A percentile compares a stretch with the other conserved stretches of the same genome.
phyloP scores from a whole-genome alignment of 2,329 filamentous ascomycete species.

The Westerdykella aurantiaca region DNA sequence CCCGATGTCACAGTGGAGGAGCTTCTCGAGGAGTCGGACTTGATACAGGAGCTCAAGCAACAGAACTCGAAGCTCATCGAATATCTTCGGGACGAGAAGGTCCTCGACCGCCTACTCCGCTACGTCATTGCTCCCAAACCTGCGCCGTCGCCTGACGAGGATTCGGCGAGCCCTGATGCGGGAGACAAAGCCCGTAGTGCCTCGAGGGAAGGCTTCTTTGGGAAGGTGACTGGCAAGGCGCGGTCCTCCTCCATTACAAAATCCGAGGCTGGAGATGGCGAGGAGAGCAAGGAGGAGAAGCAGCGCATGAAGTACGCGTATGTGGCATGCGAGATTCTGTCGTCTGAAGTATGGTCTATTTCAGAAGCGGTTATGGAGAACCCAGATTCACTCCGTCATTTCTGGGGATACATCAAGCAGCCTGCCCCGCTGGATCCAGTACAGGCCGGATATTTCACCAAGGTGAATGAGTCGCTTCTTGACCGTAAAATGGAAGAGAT shows the following conservation, averaged over 20 bases:
- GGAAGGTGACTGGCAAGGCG: constrained; percentile 39
- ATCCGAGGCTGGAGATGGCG: constrained; percentile 40
- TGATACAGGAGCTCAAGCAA: constrained; percentile 96
- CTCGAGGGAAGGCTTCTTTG: constrained; percentile 42
- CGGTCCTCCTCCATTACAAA: constrained; percentile 42
- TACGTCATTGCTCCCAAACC: constrained; percentile 81
- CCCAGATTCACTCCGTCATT: constrained; percentile 67
- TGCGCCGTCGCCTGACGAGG: constrained; percentile 32
- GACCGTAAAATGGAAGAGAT: constrained; percentile 98
- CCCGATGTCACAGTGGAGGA: constrained; percentile 91
- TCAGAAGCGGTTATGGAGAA: constrained; percentile 88
- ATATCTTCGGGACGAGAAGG: constrained; percentile 80
- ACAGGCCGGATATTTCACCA: constrained; percentile 96
- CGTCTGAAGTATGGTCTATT: constrained; percentile 95
- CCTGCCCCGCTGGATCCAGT: constrained; percentile 84
- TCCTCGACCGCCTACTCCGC: constrained; percentile 78
- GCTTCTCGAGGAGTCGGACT: constrained; percentile 87
- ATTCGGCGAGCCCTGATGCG: constrained; percentile 39
- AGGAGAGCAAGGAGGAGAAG: constrained; percentile 75
- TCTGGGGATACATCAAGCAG: constrained; percentile 85
- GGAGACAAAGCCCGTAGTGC: constrained; percentile 35
- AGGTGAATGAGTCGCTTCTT: constrained; percentile 95
- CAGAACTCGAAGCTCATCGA: constrained; percentile 97
- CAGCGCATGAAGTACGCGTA: constrained; percentile 90
- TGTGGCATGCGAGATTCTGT: constrained; percentile 85